Percentiles rank a stretch among this genome's conserved stretches.
Evolutionary conservation across 306 rosid genomes (phyloP).

Genomic region (Prunus mongolica): DNA sequence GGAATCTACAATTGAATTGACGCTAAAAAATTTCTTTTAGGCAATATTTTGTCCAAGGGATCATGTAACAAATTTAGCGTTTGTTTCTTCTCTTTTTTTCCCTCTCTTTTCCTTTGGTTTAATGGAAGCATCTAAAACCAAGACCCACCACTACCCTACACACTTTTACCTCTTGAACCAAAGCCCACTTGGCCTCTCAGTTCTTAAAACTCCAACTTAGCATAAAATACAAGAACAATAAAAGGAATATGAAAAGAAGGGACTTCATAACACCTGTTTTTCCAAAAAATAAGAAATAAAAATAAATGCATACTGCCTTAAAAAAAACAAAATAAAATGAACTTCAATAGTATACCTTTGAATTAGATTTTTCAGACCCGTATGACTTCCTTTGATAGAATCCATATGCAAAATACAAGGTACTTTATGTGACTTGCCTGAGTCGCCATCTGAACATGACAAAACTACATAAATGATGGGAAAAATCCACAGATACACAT

Average conservation of each 20-base stretch:
- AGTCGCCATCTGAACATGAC: constrained; percentile 51
- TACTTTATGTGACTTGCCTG: constrained; percentile 46
- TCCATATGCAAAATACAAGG: constrained; percentile 97
- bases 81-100: background rate
- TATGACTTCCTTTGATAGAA: constrained; percentile 88
- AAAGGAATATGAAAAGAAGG: background rate
- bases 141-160: background rate
- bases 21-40: background rate
- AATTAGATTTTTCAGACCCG: constrained; percentile 80
- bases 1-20: background rate
- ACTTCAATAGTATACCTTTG: constrained; percentile 63
- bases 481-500: constrained; percentile 7
- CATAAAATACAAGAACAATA: background rate
- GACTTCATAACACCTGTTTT: background rate
- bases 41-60: background rate
- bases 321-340: constrained; percentile 10
- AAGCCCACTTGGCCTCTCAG: background rate
- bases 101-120: background rate
- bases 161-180: background rate
- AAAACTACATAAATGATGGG: constrained; percentile 20
- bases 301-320: background rate
- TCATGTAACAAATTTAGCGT: background rate
- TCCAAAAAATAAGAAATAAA: background rate
- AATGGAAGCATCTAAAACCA: background rate
- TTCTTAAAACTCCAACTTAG: background rate